Base-by-base conservation (phyloP, 805 yeast species). In the Lipomyces spencermartinsiae region DNA sequence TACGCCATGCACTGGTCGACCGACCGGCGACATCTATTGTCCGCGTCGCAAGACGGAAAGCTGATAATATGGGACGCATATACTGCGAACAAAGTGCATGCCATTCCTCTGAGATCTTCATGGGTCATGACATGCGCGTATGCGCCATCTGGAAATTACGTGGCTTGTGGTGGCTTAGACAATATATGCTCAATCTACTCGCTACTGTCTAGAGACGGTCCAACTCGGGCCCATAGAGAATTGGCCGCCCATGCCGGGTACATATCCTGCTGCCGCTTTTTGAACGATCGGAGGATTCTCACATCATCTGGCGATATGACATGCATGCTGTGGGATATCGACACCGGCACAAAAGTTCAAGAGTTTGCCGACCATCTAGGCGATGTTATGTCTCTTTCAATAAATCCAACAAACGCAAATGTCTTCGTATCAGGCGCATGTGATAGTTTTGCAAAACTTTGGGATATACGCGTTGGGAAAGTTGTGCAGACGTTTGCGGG, bases 1-100 rank as follows among this genome's bases (percentile, higher is more conserved):
- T 83, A 88, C 8, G 86, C 87, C 66, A 80, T 90, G 66, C 81
- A 86, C 62, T 91, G 97, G 96, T 84, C 87, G 63, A 76, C 81
- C 0, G 88, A 89, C 75, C 84, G 90, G n/a, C 77, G 79, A 58
- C 83, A 83, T 58, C 75, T 93, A 1, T 77, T 92, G 8, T 86
- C 92, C 61, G 92, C 92, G 0, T 88, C 94, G 33, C 97, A 91
- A 76, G 98, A 93, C 78, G 97, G 97, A 1, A 90, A 86, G 75
- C 81, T 92, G 81, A 82, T 93, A 51, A 78, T 91, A 25, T 93
- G 98, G 97, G 94, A 93, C 76, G 83, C 92, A 0, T 80, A 84
- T 2, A 85, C 91, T 0, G 93, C 93, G 2, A 80, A 85, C 70
- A 93, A 93, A 75, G 80, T 85, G 64, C 86, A 87, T 64, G 92